Evolutionary conservation across 2,329 filamentous ascomycete genomes (phyloP), one percentile per base, ranked within the genome.

Genomic region (Harringtonia lauricola): DNA sequence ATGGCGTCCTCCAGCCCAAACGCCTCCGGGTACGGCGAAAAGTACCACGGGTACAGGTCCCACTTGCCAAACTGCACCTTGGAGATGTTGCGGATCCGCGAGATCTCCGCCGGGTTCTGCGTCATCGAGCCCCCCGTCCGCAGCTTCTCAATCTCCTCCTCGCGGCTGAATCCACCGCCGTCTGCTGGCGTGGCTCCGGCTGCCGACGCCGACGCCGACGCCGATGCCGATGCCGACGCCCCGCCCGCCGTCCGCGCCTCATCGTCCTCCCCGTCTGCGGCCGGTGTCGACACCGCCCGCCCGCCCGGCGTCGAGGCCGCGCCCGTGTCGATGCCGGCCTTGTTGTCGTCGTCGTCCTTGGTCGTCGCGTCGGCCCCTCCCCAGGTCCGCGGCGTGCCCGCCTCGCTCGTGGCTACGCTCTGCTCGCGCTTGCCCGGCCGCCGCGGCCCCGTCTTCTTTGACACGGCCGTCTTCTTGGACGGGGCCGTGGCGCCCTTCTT

Each of bases 11-110:
- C 84, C 53, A 92, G 84, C 19, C 83, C 82, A 59, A 94, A 96
- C 3, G 81, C 72, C 57, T 94, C 84, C 0, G 92, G 92, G 56
- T 98, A 98, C 0, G 92, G 92, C 6, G 88, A 95, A 66, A 98
- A 98, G 63, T 98, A 98, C 92, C 92, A 98, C 0, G 92, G 92
- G 59, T 94, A 94, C 36, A 98, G 77, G 55, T 95, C 87, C 59
- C 81, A 83, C 54, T 82, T 80, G 36, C 92, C 94, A 71, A 98
- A 96, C 59, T 96, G 90, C 4, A 98, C 82, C 52, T 84, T 89
- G 43, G 86, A 86, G 52, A 98, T 80, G 59, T 98, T 98, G 56
- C 92, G 83, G 44, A 98, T 94, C 42, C 94, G 83, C 21, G 90
- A 90, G 48, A 98, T 88, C 59, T 98, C 94, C 13, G 90, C 88